These are phyloP conservation scores for Ogataea pilisensis DNA, from an alignment of 805 yeast genomes.

Conservation along the genomic window DNA sequence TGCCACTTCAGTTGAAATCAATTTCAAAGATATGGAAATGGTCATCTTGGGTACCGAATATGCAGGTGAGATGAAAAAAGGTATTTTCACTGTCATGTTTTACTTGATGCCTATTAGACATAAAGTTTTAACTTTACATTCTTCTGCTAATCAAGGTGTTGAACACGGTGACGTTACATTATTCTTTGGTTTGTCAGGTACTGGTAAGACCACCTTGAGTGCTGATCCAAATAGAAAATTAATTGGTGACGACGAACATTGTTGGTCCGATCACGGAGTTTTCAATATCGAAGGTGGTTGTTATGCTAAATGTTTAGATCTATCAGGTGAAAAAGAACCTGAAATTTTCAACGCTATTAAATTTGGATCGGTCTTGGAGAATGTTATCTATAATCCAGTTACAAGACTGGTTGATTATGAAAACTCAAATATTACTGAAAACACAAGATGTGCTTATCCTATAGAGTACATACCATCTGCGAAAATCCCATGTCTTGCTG, in stretches of 20 bases:
- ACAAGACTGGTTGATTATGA: conserved; percentile 83
- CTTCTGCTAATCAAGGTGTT: conserved; percentile 89
- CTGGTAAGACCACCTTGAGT: conserved; percentile 95
- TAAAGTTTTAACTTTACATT: conserved; percentile 88
- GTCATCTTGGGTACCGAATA: conserved; percentile 97
- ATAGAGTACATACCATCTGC: conserved; percentile 96
- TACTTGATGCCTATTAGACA: conserved; percentile 95
- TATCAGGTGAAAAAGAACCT: conserved; percentile 90
- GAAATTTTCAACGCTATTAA: conserved; percentile 93
- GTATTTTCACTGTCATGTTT: conserved; percentile 98
- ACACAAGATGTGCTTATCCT: conserved; percentile 98
- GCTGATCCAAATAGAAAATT: conserved; percentile 92
- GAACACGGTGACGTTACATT: conserved; percentile 82
- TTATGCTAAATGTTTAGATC: conserved; percentile 94
- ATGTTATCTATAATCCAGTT: conserved; percentile 76
- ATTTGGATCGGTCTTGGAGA: conserved; percentile 93
- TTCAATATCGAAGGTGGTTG: conserved; percentile 99
- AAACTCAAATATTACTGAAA: conserved; percentile 82
- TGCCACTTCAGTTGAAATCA: conserved; percentile 90
- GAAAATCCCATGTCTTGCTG: conserved; percentile 89
- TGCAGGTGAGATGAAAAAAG: conserved; percentile 99
- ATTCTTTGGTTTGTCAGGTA: conserved; percentile 96
- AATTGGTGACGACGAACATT: conserved; percentile 98
- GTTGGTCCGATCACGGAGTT: conserved; percentile 98
- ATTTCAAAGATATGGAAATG: conserved; percentile 98